Percentiles rank a stretch among this genome's conserved stretches.
Conservation (phyloP, 106 monocot genomes). For the Dioscorea zingiberensis region DNA sequence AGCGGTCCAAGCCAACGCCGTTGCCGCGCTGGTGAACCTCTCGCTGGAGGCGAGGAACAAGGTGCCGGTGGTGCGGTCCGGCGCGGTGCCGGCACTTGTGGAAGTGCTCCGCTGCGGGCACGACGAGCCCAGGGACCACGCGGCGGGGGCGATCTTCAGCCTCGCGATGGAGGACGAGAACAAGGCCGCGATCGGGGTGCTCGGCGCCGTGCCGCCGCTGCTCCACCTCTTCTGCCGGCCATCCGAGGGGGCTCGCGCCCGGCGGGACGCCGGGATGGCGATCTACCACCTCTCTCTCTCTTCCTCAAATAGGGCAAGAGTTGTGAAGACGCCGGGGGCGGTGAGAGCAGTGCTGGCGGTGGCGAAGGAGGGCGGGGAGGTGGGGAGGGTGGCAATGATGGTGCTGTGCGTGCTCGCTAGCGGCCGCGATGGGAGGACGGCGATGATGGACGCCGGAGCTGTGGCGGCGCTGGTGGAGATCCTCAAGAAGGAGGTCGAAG, state of each 20-base stretch:
- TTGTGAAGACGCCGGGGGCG: conserved; percentile 37
- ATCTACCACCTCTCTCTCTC: conserved; percentile 55
- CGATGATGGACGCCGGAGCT: conserved; percentile 59
- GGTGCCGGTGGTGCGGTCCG: conserved; percentile 53
- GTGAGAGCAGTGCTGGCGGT: conserved; percentile 20
- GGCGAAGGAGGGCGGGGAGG: conserved; percentile 1
- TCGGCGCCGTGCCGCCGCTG: conserved; percentile 80
- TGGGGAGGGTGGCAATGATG: conserved; percentile 44
- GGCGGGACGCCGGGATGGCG: conserved; percentile 69
- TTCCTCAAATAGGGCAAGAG: conserved; percentile 43
- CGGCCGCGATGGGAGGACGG: no score
- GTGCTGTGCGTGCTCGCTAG: conserved; percentile 44
- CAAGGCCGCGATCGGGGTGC: conserved; percentile 53
- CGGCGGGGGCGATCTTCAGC: conserved; percentile 75
- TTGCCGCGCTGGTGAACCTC: conserved; percentile 68
- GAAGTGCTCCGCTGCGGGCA: conserved; percentile 23
- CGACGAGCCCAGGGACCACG: conserved; percentile 49
- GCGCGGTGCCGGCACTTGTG: conserved; percentile 49
- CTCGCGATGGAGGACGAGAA: conserved; percentile 60
- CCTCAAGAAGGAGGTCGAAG: conserved; percentile 14
- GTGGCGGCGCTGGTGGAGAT: conserved; percentile 37
- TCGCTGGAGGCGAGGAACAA: conserved; percentile 65
- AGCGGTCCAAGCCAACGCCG: conserved; percentile 34
- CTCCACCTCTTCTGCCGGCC: conserved; percentile 34
- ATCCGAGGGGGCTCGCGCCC: conserved; percentile 12